Base-by-base conservation (phyloP, 257 asterid species). In the Gentiana macrophylla region DNA sequence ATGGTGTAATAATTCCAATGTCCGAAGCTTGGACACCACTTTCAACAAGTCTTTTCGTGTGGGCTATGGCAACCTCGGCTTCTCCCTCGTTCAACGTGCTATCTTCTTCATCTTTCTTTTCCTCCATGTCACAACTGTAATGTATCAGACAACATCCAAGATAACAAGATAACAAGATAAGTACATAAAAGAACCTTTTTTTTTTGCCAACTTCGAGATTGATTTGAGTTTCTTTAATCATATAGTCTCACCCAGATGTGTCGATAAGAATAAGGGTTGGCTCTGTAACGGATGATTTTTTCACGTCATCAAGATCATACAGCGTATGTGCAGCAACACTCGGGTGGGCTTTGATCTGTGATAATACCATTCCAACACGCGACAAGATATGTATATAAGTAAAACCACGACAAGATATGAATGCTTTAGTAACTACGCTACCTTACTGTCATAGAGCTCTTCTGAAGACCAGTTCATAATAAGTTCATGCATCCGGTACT, bases 121-220 rank as follows among this genome's bases (percentile, higher is more conserved):
- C 98, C 65, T 91, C 98, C 95, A 91, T 84, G 70, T 86, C 98
- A 77, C 96, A 91, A 47, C 98, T 91, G 84, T 37, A 64, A 96
- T 91, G 84, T 37, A 64, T 57, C 3, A 35, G 6, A 50, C 12
- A 9, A 32, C 59, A 37, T 63, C 9, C n/a, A 43, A 32, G 35
- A 34, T 37, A 33, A 13, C n/a, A 43, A 32, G 35, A 34, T 37
- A 33, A 13, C 2, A 7, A 41, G 46, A 7, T 41, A 41, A 5
- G 46, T 10, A 41, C 2, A 41, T 41, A 1, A 41, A 41, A 10
- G 46, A 41, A 41, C 46, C 24, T 24, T 24, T 24, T 24, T 3
- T 38, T 38, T 38, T 38, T 3, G 4, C 44, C 44, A 38, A 38
- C 44, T 38, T 38, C 8, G 44, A 38, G 44, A 3, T 38, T 38